These are phyloP conservation scores for Lactarius sp. DNA, from an alignment of 768 basidiomycete genomes.

Conservation along the genomic window DNA sequence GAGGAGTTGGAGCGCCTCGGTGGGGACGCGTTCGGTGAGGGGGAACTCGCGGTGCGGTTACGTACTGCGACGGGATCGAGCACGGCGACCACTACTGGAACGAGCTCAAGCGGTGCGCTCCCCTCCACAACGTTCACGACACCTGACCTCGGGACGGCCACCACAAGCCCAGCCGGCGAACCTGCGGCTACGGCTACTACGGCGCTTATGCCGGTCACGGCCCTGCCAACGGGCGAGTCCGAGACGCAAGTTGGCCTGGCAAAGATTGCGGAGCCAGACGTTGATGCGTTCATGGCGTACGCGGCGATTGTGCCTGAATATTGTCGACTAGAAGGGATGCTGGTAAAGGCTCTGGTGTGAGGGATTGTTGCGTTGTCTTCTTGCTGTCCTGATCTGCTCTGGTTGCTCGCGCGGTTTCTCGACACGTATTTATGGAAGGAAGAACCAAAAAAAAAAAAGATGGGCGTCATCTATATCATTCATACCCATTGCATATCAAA, in stretches of 20 bases:
- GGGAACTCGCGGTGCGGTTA: constrained; percentile 41
- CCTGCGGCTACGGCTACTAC: constrained; percentile 37
- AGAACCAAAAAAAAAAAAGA: constrained; percentile 8
- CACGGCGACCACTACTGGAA: constrained; percentile 35
- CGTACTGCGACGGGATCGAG: constrained; percentile 53
- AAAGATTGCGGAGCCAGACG: constrained; percentile 79
- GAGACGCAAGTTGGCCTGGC: constrained; percentile 73
- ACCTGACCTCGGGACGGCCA: constrained; percentile 47
- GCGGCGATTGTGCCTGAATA: constrained; percentile 84
- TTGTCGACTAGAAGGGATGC: constrained; percentile 71
- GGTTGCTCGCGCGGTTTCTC: constrained; percentile 12
- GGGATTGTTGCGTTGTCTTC: neutral
- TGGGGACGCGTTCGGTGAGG: constrained; percentile 37
- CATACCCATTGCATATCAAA: constrained; percentile 10
- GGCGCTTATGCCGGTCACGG: constrained; percentile 63
- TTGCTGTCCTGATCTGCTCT: constrained; percentile 23
- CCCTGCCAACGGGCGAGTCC: constrained; percentile 64
- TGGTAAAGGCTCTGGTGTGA: constrained; percentile 57
- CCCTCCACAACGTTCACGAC: constrained; percentile 56
- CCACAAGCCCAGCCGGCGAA: constrained; percentile 25
- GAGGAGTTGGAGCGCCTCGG: constrained; percentile 49
- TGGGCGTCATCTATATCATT: constrained; percentile 13
- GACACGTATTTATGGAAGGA: constrained; percentile 4
- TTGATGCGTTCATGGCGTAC: constrained; percentile 82
- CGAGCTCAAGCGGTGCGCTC: constrained; percentile 25